Evolutionary conservation across 768 basidiomycete genomes (phyloP).

Genomic region (Exsudoporus frostii): DNA sequence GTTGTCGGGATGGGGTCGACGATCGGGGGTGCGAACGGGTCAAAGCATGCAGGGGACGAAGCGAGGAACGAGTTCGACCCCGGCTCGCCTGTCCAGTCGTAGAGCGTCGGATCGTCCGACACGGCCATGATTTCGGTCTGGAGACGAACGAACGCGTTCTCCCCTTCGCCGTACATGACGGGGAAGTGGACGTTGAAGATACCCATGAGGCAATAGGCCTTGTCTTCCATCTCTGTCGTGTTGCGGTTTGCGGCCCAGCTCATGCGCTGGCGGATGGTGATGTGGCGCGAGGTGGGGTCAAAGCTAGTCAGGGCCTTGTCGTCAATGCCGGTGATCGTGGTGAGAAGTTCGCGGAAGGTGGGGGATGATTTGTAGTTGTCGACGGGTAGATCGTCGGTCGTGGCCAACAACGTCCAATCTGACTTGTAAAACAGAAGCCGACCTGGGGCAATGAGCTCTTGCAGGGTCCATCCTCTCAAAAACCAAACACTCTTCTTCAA

Average conservation of each 20-base stretch:
- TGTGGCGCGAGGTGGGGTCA: constrained; percentile 11
- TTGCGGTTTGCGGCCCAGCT: constrained; percentile 29
- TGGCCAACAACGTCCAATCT: constrained; percentile 21
- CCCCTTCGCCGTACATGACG: constrained; percentile 30
- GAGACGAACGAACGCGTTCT: constrained; percentile 25
- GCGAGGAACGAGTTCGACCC: constrained; percentile 18
- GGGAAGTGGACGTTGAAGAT: constrained; percentile 27
- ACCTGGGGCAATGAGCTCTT: constrained; percentile 28
- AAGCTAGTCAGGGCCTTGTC: constrained; percentile 15
- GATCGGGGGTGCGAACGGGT: constrained; percentile 17
- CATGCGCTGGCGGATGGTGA: constrained; percentile 21
- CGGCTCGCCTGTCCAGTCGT: constrained; percentile 23
- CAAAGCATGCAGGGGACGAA: constrained; percentile 18
- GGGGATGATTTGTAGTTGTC: constrained; percentile 20
- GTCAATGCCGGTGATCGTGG: constrained; percentile 19
- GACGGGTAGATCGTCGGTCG: constrained; percentile 10
- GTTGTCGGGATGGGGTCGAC: constrained; percentile 18
- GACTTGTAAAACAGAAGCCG: constrained; percentile 21
- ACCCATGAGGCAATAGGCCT: constrained; percentile 29
- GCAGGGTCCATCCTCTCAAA: constrained; percentile 23
- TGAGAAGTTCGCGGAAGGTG: constrained; percentile 11
- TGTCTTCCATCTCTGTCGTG: constrained; percentile 30
- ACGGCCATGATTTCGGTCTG: constrained; percentile 27
- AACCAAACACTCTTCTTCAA: constrained; percentile 25
- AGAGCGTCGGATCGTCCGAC: constrained; percentile 22